Evolutionary conservation across 2,329 filamentous ascomycete species (phyloP).

Genomic region (Colletotrichum sp.): DNA sequence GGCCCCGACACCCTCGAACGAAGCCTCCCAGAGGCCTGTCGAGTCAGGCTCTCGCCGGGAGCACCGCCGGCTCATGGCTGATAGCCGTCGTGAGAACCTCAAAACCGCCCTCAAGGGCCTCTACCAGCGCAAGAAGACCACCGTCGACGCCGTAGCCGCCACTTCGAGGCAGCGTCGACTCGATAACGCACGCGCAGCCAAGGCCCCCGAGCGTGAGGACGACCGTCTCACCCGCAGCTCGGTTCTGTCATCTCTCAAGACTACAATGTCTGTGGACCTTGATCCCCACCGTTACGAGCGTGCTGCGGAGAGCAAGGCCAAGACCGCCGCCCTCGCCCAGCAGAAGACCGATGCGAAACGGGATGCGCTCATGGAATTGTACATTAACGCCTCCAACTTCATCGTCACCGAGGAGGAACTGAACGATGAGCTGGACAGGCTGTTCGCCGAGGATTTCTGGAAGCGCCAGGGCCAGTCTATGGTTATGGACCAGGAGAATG

Average conservation of each 20-base stretch:
- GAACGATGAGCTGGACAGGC: constrained; percentile 71
- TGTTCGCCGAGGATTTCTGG: constrained; percentile 74
- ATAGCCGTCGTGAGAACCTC: constrained; percentile 73
- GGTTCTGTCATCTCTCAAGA: constrained; percentile 56
- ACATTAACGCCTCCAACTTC: constrained; percentile 86
- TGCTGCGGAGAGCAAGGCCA: constrained; percentile 45
- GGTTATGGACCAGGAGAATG: constrained; percentile 42
- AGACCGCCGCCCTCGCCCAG: constrained; percentile 47
- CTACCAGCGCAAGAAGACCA: constrained; percentile 64
- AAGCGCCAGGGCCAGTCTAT: constrained; percentile 41
- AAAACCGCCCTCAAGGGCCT: constrained; percentile 73
- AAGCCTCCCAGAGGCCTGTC: constrained; percentile 36
- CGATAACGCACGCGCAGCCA: constrained; percentile 52
- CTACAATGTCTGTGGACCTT: constrained; percentile 56
- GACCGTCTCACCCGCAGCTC: constrained; percentile 77
- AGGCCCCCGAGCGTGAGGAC: constrained; percentile 74
- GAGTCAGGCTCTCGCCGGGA: constrained; percentile 41
- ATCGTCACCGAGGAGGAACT: constrained; percentile 85
- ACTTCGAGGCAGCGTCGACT: constrained; percentile 46
- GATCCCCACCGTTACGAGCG: constrained; percentile 68
- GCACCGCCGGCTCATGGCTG: constrained; percentile 79
- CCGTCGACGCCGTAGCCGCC: constrained; percentile 47
- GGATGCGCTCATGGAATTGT: constrained; percentile 82
- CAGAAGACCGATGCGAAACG: constrained; percentile 65
- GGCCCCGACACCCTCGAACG: constrained; percentile 58